Evolutionary conservation across 257 asterid genomes (phyloP), one percentile per base, ranked within the genome.

Genomic region (Verbena officinalis): DNA sequence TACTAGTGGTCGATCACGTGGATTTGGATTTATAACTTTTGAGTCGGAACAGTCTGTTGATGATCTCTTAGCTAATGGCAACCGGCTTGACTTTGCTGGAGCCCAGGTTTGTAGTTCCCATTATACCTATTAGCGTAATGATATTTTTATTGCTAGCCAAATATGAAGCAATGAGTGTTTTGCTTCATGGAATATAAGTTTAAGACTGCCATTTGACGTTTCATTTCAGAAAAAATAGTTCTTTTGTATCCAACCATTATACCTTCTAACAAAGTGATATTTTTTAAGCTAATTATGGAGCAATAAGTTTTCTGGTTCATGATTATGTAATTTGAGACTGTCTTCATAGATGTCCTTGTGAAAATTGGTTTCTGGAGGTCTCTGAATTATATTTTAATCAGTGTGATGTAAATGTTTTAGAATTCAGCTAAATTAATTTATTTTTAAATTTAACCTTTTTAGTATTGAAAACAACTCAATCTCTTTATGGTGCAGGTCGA

Each of bases 1-100:
- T 78, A 63, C 86, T 16, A 80, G 62, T 63, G 75, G 79, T 27
- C 81, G 90, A 31, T 81, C 90, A 23, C 90, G 90, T 62, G 90
- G 90, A 33, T 84, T 84, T 69, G 90, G 84, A 54, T 83, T 83
- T 65, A 62, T 83, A 42, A 74, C 81, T 7, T 84, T 84, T 67
- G 90, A 84, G 59, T 66, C 80, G 48, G 87, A 84, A 46, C 72
- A 77, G 66, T 72, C 81, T 44, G 87, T 84, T 45, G 90, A 81
- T 42, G 83, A 81, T 63, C 64, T 84, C 54, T 65, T 84, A 68
- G 74, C 80, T 16, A 73, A 81, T 59, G 90, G 90, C 14, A 84
- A 84, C 74, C 75, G 69, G 68, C 65, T 84, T 69, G 87, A 84
- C 17, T 78, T 84, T 72, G 73, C 78, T 38, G 90, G 87, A 43